Conservation (phyloP, 192 early-diverging fungal species). For the Haplosporangium gracile region DNA sequence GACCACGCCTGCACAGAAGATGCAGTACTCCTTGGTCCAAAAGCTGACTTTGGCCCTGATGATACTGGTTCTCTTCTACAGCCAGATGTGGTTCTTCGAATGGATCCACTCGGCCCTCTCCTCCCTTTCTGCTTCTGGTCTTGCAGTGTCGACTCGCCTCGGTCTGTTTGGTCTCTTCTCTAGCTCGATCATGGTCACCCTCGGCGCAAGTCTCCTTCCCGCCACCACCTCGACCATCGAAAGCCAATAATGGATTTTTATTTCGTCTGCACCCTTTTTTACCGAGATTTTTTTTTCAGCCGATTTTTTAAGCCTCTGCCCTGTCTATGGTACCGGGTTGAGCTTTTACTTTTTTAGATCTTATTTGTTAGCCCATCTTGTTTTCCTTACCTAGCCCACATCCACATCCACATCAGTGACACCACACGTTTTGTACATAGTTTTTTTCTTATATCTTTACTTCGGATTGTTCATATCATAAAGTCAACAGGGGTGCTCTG, state of each 20-base stretch:
- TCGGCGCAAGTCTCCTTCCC: constrained; percentile 10
- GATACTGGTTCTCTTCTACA: neutral
- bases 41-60: neutral
- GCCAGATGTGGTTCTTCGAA: constrained; percentile 13
- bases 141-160: constrained; percentile 7
- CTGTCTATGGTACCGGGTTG: neutral
- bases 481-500: neutral
- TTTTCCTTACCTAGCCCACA: neutral
- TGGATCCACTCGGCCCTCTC: constrained; percentile 11
- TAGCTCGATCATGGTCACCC: constrained; percentile 1
- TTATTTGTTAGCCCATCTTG: neutral
- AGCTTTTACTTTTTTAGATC: neutral
- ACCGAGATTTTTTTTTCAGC: neutral
- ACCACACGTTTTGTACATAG: neutral
- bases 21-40: neutral
- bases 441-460: neutral
- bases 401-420: neutral
- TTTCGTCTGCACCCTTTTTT: neutral
- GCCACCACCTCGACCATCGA: neutral
- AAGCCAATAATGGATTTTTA: neutral
- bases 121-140: neutral
- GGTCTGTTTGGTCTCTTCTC: constrained; percentile 11
- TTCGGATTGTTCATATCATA: neutral
- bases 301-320: neutral
- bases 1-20: neutral